phyloP scores from a whole-genome alignment of 2,329 filamentous ascomycete species.

The Neoascochyta sp. region DNA sequence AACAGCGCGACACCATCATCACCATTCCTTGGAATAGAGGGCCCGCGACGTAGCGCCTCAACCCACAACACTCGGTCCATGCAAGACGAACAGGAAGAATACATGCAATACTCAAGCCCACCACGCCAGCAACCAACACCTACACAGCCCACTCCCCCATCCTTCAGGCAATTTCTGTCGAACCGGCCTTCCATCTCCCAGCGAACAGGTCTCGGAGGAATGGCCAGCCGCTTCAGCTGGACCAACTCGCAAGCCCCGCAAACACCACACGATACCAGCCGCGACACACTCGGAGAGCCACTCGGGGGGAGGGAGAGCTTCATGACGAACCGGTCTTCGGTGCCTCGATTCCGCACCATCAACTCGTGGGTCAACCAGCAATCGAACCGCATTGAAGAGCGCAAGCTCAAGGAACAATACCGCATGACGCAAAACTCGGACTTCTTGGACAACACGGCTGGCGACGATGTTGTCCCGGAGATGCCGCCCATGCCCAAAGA shows the following conservation, averaged over 20 bases:
- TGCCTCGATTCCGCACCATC: conserved; percentile 41
- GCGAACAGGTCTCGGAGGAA: conserved; percentile 23
- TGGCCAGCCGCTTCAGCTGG: conserved; percentile 39
- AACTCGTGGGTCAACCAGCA: conserved; percentile 43
- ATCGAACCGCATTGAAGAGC: conserved; percentile 36
- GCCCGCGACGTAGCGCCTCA: conserved; percentile 24
- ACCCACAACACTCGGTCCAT: conserved; percentile 33
- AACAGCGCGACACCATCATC: conserved; percentile 33
- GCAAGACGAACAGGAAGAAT: conserved; percentile 18
- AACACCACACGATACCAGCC: conserved; percentile 33
- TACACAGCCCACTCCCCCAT: conserved; percentile 31
- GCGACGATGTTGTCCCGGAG: conserved; percentile 25
- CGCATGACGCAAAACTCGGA: conserved; percentile 30
- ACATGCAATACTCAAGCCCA: conserved; percentile 19
- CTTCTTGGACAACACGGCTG: conserved; percentile 18
- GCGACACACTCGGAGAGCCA: conserved; percentile 24
- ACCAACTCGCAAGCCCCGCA: conserved; percentile 41
- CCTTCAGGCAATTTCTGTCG: conserved; percentile 39
- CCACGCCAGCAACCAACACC: conserved; percentile 14
- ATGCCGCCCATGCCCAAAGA: conserved; percentile 28
- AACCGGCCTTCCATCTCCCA: conserved; percentile 35
- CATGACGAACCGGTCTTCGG: conserved; percentile 35
- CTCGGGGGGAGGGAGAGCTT: conserved; percentile 31
- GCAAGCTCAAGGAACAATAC: conserved; percentile 34
- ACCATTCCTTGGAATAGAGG: conserved; percentile 26